Conservation (phyloP, 1,139 yeast species). For the Yamadazyma songkhlaensis region DNA sequence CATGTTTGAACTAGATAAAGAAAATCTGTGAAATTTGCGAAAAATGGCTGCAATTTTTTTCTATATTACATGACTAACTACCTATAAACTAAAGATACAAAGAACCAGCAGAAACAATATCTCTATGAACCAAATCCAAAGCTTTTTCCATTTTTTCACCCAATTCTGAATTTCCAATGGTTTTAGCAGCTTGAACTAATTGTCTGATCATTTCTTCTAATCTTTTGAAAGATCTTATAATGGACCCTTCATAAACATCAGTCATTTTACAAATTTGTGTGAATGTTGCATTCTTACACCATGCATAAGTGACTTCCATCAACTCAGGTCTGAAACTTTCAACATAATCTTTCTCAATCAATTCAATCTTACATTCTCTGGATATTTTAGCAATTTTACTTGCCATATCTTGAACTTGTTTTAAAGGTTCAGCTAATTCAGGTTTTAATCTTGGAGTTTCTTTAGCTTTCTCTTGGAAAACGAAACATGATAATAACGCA, state of each 20-base stretch:
- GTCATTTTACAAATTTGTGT: conserved; percentile 98
- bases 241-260: conserved; percentile 95
- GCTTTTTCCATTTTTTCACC: conserved; percentile 89
- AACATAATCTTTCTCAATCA: conserved; percentile 87
- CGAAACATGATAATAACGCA: conserved; percentile 88
- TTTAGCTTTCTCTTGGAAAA: conserved; percentile 92
- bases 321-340: conserved; percentile 88
- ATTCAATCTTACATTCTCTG: conserved; percentile 83
- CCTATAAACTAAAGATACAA: conserved; percentile 54
- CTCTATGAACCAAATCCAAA: conserved; percentile 84
- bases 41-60: no score
- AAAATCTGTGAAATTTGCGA: no score
- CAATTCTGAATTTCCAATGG: conserved; percentile 84
- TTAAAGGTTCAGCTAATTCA: conserved; percentile 85
- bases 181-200: conserved; percentile 84
- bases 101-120: conserved; percentile 94
- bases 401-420: conserved; percentile 87
- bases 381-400: conserved; percentile 82
- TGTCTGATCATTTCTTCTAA: conserved; percentile 91
- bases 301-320: conserved; percentile 94
- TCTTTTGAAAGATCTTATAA: conserved; percentile 90
- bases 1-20: no score
- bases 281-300: conserved; percentile 96
- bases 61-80: no score
- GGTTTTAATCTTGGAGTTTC: conserved; percentile 84